Evolutionary conservation across 2,329 filamentous ascomycete species (phyloP).

Genomic region (Alternaria ventricosa): DNA sequence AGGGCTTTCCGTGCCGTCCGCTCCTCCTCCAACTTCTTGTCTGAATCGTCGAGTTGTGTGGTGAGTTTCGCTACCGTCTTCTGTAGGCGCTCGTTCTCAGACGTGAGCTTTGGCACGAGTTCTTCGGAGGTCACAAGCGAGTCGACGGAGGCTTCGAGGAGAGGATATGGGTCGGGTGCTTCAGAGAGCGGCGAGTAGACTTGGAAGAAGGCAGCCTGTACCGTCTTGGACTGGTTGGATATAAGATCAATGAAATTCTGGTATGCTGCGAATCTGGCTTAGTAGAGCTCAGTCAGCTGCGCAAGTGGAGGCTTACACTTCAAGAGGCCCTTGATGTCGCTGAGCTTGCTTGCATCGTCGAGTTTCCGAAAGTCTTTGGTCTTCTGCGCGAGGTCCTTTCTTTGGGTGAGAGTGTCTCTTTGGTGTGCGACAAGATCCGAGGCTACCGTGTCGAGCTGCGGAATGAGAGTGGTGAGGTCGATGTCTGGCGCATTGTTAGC

Average conservation of each 20-base stretch:
- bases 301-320: slow-evolving; percentile 66
- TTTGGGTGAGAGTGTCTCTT: slow-evolving; percentile 90
- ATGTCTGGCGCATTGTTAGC: slow-evolving; percentile 66
- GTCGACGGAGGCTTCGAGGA: slow-evolving; percentile 95
- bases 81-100: slow-evolving; percentile 88
- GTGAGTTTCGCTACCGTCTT: slow-evolving; percentile 77
- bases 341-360: slow-evolving; percentile 84
- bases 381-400: slow-evolving; percentile 98
- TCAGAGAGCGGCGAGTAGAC: slow-evolving; percentile 93
- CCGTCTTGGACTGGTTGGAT: slow-evolving; percentile 93
- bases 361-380: slow-evolving; percentile 97
- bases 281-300: slow-evolving; percentile 13
- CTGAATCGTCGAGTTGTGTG: slow-evolving; percentile 80
- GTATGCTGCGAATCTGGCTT: slow-evolving; percentile 69
- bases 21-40: slow-evolving; percentile 81
- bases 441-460: slow-evolving; percentile 88
- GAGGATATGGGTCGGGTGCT: slow-evolving; percentile 92
- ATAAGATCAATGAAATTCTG: slow-evolving; percentile 97
- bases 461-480: slow-evolving; percentile 82
- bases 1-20: slow-evolving; percentile 73
- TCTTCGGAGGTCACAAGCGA: slow-evolving; percentile 91
- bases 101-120: slow-evolving; percentile 84
- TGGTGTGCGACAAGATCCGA: slow-evolving; percentile 94
- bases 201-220: slow-evolving; percentile 91
- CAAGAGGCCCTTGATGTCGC: slow-evolving; percentile 85